Conservation (phyloP, 2,329 filamentous ascomycete species). For the Hypoxylon sp. region DNA sequence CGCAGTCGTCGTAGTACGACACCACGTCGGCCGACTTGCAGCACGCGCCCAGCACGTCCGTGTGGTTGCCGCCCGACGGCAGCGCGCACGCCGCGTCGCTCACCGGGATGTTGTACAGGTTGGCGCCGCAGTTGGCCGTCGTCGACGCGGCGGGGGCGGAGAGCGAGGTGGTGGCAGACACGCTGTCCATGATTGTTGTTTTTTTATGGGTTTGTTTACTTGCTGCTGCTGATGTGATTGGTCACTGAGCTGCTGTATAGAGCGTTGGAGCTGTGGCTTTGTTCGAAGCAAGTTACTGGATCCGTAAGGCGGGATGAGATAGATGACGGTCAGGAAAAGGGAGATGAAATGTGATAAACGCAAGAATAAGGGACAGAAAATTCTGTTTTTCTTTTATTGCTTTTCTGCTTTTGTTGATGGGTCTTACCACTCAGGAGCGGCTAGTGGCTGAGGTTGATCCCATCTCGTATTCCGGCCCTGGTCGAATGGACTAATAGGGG, state of each 20-base stretch:
- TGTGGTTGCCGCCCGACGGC: slow-evolving; percentile 50
- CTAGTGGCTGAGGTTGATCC: slow-evolving; percentile 11
- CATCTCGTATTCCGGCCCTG: slow-evolving; percentile 4
- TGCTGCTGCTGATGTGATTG: not conserved
- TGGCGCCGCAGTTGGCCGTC: slow-evolving; percentile 37
- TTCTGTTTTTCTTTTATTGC: slow-evolving; percentile 25
- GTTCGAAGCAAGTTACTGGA: not conserved
- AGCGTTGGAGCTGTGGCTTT: not conserved
- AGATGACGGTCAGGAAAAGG: not conserved
- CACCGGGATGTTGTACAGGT: slow-evolving; percentile 53
- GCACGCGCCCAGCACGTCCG: slow-evolving; percentile 54
- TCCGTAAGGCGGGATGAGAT: no score
- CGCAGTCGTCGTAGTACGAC: slow-evolving; percentile 57
- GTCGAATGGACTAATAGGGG: not conserved
- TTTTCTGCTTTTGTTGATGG: not conserved
- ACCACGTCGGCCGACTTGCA: slow-evolving; percentile 54
- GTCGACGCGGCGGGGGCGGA: slow-evolving; percentile 35
- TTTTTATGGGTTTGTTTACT: not conserved
- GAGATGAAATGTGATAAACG: not conserved
- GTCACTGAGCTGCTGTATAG: not conserved
- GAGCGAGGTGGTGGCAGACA: slow-evolving; percentile 35
- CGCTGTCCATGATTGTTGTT: not conserved
- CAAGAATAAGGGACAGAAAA: not conserved
- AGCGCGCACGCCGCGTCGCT: slow-evolving; percentile 56
- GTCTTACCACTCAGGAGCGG: not conserved